A percentile compares a stretch with the other conserved stretches of the same genome.
These are phyloP conservation scores for Backusella westeae DNA, from an alignment of 192 early-diverging fungal species.

Conservation along the genomic window DNA sequence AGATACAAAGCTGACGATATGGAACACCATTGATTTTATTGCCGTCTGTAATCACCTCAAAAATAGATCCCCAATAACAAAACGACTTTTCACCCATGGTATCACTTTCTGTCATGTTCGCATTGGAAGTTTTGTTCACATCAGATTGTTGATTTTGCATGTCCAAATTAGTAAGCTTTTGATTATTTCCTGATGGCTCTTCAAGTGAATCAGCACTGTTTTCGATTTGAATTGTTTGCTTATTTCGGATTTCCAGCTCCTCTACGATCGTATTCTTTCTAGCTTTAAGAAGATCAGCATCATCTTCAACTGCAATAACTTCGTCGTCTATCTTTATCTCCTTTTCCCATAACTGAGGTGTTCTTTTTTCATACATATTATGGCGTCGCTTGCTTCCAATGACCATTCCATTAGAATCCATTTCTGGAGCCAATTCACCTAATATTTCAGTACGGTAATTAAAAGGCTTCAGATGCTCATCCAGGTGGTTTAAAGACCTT, in stretches of 20 bases:
- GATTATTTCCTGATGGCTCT: neutral
- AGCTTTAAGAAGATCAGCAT: neutral
- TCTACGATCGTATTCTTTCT: neutral
- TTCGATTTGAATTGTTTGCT: neutral
- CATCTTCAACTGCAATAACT: neutral
- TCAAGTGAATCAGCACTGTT: neutral
- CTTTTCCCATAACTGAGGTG: constrained; percentile 41
- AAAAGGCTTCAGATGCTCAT: constrained; percentile 69
- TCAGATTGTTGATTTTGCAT: neutral
- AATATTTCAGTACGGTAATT: constrained; percentile 25
- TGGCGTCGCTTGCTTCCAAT: constrained; percentile 30
- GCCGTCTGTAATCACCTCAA: constrained; percentile 5
- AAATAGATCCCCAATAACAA: constrained; percentile 29
- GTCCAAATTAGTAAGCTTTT: neutral
- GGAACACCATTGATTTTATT: constrained; percentile 19
- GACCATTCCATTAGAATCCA: constrained; percentile 22
- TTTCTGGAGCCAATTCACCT: constrained; percentile 7
- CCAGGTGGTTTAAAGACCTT: constrained; percentile 61
- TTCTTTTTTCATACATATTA: constrained; percentile 21
- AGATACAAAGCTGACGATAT: constrained; percentile 42
- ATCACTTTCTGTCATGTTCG: neutral
- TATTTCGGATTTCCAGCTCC: neutral
- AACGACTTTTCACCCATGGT: neutral
- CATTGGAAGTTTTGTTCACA: neutral
- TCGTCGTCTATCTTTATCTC: neutral